These are phyloP conservation scores for Coccomyxa subellipsoidea DNA, from an alignment of 163 green algal species.

Conservation along the genomic window DNA sequence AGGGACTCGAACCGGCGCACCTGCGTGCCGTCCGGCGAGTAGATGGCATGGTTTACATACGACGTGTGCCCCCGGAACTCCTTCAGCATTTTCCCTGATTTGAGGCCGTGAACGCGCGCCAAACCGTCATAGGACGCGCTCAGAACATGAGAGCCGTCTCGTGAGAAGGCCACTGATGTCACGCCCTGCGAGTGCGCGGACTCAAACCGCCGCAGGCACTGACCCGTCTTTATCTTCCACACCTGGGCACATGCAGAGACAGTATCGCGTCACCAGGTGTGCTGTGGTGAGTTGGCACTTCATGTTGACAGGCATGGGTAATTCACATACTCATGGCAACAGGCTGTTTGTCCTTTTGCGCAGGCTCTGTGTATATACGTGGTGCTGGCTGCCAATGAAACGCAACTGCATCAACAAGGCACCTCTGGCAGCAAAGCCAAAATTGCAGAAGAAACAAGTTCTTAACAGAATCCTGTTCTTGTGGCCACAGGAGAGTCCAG, in stretches of 20 bases:
- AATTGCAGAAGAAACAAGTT: no score
- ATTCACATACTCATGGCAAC: no score
- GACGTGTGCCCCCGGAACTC: constrained; percentile 92
- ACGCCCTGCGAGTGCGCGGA: constrained; percentile 87
- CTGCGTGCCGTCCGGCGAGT: constrained; percentile 72
- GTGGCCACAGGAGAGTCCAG: no score
- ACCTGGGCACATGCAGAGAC: constrained; percentile 53
- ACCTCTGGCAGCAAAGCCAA: no score
- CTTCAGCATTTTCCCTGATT: constrained; percentile 94
- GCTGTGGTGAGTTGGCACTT: no score
- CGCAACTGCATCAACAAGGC: no score
- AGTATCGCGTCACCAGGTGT: no score
- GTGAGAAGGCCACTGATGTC: constrained; percentile 83
- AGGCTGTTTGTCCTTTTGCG: no score
- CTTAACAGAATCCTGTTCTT: no score
- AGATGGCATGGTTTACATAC: constrained; percentile 89
- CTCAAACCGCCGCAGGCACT: constrained; percentile 89
- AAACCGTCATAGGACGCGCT: constrained; percentile 84
- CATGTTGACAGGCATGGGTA: no score
- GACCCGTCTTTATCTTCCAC: constrained; percentile 87
- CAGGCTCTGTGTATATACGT: no score
- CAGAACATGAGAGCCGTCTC: constrained; percentile 86
- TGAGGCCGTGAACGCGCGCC: constrained; percentile 93
- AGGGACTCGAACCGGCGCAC: constrained; percentile 45
- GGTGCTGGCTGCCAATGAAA: no score